Percentiles rank a stretch among this genome's conserved stretches.
Conservation (phyloP, 352 stramenopile species). For the Peronospora tabacina region DNA sequence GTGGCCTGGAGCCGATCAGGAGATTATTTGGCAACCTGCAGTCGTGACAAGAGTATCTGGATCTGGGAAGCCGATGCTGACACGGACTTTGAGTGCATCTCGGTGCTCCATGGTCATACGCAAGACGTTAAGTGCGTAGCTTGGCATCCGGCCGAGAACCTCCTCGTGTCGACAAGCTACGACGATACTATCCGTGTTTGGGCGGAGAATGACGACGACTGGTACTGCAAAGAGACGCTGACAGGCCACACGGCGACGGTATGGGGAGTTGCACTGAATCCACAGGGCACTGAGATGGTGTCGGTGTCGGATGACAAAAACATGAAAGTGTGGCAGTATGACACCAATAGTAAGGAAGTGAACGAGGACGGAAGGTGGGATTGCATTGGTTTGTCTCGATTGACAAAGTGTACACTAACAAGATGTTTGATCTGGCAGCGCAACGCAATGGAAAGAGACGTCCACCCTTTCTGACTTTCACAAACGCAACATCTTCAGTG, state of each 20-base stretch:
- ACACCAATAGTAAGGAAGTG: slow-evolving; percentile 51
- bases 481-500: slow-evolving; percentile 86
- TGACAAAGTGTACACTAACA: neutral
- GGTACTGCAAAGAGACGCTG: slow-evolving; percentile 92
- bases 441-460: slow-evolving; percentile 80
- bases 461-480: slow-evolving; percentile 81
- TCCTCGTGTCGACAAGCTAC: slow-evolving; percentile 89
- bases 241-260: slow-evolving; percentile 90
- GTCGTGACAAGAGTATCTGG: slow-evolving; percentile 98
- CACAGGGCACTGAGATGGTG: slow-evolving; percentile 71
- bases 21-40: slow-evolving; percentile 93
- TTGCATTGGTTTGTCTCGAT: neutral
- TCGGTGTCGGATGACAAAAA: slow-evolving; percentile 89
- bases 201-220: slow-evolving; percentile 95
- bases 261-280: slow-evolving; percentile 86
- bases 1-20: slow-evolving; percentile 92
- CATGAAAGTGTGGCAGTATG: slow-evolving; percentile 89
- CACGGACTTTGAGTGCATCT: slow-evolving; percentile 96
- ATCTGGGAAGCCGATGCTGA: slow-evolving; percentile 94
- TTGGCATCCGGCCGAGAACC: slow-evolving; percentile 86
- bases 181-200: slow-evolving; percentile 95
- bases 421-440: slow-evolving; percentile 12
- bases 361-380: slow-evolving; percentile 39
- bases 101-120: slow-evolving; percentile 93
- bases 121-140: slow-evolving; percentile 95